Evolutionary conservation across 2,329 filamentous ascomycete species (phyloP), one percentile per base, ranked within the genome.

Genomic region (Parasarocladium wereldwijsianum): DNA sequence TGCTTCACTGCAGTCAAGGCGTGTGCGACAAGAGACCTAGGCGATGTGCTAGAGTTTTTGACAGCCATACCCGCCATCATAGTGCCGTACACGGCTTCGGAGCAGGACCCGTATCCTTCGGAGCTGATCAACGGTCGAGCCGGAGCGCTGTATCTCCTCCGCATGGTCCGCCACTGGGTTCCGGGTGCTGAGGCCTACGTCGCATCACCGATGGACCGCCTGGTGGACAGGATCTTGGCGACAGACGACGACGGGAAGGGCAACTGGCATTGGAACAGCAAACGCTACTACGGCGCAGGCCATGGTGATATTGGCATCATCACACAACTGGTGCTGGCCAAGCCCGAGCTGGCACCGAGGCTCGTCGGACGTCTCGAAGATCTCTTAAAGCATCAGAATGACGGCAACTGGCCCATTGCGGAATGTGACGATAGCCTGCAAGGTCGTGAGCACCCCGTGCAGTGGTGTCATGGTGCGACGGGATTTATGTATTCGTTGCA

Each of bases 281-380:
- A 69, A 39, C 45, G 54, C 12, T 79, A 78, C 42, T 55, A 78
- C 20, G 78, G 77, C 2, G 70, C 76, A 5, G 69, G 66, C 0
- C 75, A 83, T 43, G 78, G 78, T 6, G 63, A 68, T 9, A 67
- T 81, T 16, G 74, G 77, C 4, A 80, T 79, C 45, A 62, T 83
- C 33, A 73, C 69, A n/a, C 77, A 83, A 47, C 54, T 81, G 10
- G 62, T 79, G 2, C 54, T 67, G 14, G 70, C 71, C 3, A 61
- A 64, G 32, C 64, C 70, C 1, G 50, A 54, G 5, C 59, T 66
- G 37, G 70, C 73, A 2, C 47, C 58, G 2, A 57, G 60, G 26
- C 50, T 81, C 3, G 60, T 67, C 36, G 51, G 51, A 4, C 58
- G 66, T 13, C 44, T 82, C 4, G 55, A 58, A 1, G 57, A 58